Percentiles rank a stretch among this genome's conserved stretches.
Conservation (phyloP, 176 grass and related monocot species). For the Elymus sibiricus region DNA sequence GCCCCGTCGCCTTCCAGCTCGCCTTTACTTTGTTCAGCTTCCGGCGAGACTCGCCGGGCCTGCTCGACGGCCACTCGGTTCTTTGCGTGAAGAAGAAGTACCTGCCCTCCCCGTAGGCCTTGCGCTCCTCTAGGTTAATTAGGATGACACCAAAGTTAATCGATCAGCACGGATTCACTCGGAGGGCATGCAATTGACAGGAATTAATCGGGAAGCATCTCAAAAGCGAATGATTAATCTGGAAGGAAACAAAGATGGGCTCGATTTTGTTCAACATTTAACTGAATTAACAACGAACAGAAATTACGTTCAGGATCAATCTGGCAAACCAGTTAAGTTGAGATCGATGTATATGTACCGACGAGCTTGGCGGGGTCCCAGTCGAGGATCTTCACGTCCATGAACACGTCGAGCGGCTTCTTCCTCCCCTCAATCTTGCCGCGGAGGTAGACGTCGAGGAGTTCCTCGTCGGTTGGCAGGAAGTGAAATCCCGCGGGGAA, state of each 20-base stretch:
- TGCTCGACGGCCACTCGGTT: neutral
- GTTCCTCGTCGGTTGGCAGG: neutral
- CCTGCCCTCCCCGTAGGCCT: conserved; percentile 9
- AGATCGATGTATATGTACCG: neutral
- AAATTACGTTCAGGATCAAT: neutral
- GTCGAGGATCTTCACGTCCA: conserved; percentile 1
- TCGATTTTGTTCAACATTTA: neutral
- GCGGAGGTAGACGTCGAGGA: conserved; percentile 33
- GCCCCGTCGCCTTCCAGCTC: too few relatives aligned
- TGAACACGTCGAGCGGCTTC: neutral
- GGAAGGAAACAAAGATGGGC: neutral
- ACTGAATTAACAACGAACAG: neutral
- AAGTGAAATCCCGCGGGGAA: conserved; percentile 17
- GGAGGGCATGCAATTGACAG: neutral
- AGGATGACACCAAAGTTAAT: neutral
- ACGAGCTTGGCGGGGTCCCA: conserved; percentile 1
- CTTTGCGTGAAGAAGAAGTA: conserved; percentile 26
- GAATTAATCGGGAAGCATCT: neutral
- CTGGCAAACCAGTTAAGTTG: too few relatives aligned
- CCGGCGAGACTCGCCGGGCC: neutral
- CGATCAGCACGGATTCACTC: neutral
- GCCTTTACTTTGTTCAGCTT: neutral
- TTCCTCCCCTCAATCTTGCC: neutral
- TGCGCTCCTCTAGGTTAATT: neutral
- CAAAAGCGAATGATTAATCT: neutral